Percentiles rank a stretch among this genome's conserved stretches.
phyloP scores from a whole-genome alignment of 2,329 filamentous ascomycete genomes.

The Curvularia hawaiiensis region DNA sequence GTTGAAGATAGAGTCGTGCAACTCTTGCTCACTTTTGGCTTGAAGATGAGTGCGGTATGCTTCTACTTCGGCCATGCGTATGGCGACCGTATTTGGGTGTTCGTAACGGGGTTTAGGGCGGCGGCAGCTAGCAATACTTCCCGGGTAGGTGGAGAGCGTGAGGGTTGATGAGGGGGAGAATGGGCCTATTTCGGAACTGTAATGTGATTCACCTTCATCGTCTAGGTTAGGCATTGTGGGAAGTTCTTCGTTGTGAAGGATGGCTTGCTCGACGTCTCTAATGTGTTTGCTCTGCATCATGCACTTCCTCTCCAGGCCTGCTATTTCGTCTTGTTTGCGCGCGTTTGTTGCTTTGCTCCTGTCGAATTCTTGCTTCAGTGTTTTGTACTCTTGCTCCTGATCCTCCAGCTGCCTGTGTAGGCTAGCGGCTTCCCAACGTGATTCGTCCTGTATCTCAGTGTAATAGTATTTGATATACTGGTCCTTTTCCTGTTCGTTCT shows the following conservation, averaged over 20 bases:
- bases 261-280: background rate
- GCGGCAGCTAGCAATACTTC: background rate
- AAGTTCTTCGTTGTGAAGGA: background rate
- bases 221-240: background rate
- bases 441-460: conserved; percentile 8
- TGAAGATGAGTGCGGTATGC: background rate
- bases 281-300: conserved; percentile 1
- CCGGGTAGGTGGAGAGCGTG: too few relatives aligned
- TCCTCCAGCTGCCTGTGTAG: conserved; percentile 12
- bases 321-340: background rate
- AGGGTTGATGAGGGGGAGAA: background rate
- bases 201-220: background rate
- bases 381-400: conserved; percentile 4
- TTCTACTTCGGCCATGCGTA: background rate
- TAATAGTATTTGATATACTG: conserved; percentile 19
- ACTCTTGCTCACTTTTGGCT: background rate
- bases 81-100: background rate
- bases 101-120: background rate
- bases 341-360: conserved; percentile 5
- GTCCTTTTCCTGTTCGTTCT: conserved; percentile 6
- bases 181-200: background rate
- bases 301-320: background rate
- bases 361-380: conserved; percentile 2
- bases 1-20: background rate
- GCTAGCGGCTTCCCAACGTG: conserved; percentile 9